Conservation (phyloP, 306 rosid species). For the Trifolium subterraneum region DNA sequence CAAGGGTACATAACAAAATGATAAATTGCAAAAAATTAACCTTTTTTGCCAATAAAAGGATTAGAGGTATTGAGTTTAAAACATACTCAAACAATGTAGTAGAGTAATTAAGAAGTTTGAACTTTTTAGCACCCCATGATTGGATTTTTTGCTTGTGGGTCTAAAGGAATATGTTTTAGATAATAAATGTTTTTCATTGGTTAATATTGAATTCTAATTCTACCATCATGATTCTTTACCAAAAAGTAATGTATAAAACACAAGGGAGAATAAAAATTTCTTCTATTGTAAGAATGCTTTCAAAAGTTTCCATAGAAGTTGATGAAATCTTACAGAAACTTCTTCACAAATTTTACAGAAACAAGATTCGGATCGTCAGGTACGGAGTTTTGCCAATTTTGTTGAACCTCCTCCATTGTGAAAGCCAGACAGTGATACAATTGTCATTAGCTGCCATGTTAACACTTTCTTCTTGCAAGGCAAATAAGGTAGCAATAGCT, state of each 20-base stretch:
- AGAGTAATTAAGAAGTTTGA: slow-evolving; percentile 33
- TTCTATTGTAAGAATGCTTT: slow-evolving; percentile 43
- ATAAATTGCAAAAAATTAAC: background rate
- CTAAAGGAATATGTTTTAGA: slow-evolving; percentile 57
- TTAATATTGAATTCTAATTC: slow-evolving; percentile 25
- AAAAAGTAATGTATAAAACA: slow-evolving; percentile 38
- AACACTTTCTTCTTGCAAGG: slow-evolving; percentile 75
- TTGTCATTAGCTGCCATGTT: slow-evolving; percentile 63
- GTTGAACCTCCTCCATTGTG: slow-evolving; percentile 62
- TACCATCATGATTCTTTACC: slow-evolving; percentile 47
- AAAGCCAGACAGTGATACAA: slow-evolving; percentile 51
- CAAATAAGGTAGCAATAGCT: slow-evolving; percentile 67
- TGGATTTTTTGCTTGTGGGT: slow-evolving; percentile 44
- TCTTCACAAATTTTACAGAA: slow-evolving; percentile 48
- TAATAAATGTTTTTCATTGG: slow-evolving; percentile 47
- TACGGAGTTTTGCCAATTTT: slow-evolving; percentile 66
- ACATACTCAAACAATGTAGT: slow-evolving; percentile 14
- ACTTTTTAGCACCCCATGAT: slow-evolving; percentile 41
- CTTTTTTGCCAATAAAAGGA: background rate
- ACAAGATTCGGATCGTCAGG: slow-evolving; percentile 67
- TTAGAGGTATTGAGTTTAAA: slow-evolving; percentile 11
- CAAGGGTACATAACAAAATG: slow-evolving; percentile 21
- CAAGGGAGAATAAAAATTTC: slow-evolving; percentile 37
- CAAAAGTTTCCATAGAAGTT: slow-evolving; percentile 30
- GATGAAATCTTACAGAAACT: slow-evolving; percentile 1